Percentiles rank a stretch among this genome's conserved stretches.
These are phyloP conservation scores for Sclerotinia trifoliorum DNA, from an alignment of 2,329 filamentous ascomycete genomes.

Conservation along the genomic window DNA sequence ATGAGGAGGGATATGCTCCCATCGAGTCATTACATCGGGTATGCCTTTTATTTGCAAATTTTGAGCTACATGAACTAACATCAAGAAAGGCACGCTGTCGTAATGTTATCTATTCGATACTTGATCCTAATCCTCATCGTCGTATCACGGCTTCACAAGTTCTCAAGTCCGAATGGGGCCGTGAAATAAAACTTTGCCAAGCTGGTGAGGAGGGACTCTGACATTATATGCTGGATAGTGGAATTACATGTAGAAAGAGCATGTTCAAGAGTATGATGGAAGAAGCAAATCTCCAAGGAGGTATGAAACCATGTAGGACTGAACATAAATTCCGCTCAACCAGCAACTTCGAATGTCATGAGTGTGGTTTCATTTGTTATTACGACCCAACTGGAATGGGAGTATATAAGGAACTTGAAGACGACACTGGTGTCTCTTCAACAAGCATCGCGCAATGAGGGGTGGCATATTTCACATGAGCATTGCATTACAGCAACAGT, in stretches of 20 bases:
- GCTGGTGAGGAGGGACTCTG: conserved; percentile 93
- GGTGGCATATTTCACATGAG: conserved; percentile 19
- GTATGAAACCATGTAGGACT: conserved; percentile 17
- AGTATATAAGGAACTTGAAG: conserved; percentile 15
- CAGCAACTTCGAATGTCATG: conserved; percentile 23
- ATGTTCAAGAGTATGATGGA: conserved; percentile 24
- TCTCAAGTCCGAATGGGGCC: conserved; percentile 97
- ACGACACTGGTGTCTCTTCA: conserved; percentile 22
- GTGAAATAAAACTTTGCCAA: conserved; percentile 95
- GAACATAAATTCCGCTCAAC: conserved; percentile 19
- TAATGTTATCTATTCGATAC: conserved; percentile 97
- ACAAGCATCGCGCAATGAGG: conserved; percentile 16
- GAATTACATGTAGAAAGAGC: conserved; percentile 22
- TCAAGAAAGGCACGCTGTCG: conserved; percentile 78
- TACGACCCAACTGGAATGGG: conserved; percentile 22
- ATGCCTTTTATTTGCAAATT: conserved; percentile 33
- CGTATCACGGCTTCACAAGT: conserved; percentile 96
- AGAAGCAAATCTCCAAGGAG: conserved; percentile 23
- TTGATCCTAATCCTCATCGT: conserved; percentile 88
- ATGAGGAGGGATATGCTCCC: conserved; percentile 93
- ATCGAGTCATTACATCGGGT: conserved; percentile 95
- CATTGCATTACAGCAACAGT: conserved; percentile 20
- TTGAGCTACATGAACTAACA: conserved; percentile 25
- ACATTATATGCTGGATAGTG: conserved; percentile 36
- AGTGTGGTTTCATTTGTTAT: conserved; percentile 23